Conservation (phyloP, 2,329 filamentous ascomycete genomes). For the Trichoderma oligosporum region DNA sequence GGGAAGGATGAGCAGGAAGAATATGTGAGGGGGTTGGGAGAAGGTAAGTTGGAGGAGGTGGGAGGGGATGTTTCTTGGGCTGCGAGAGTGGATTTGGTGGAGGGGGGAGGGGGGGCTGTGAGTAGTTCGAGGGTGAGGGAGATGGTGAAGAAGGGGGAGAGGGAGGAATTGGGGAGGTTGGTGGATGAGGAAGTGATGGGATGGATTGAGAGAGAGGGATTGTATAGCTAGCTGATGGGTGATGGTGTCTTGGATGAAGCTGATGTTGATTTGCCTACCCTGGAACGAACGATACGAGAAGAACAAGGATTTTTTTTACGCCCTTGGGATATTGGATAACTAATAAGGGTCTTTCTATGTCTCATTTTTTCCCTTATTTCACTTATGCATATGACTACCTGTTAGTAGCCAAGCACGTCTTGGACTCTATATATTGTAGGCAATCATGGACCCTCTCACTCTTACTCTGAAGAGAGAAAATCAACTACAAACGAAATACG, state of each 20-base stretch:
- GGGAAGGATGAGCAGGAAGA: conserved; percentile 38
- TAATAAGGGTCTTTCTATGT: too few species aligned
- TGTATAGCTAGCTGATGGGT: conserved; percentile 45
- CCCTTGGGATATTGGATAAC: too few species aligned
- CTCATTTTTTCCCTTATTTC: too few species aligned
- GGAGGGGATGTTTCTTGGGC: conserved; percentile 59
- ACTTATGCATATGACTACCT: too few species aligned
- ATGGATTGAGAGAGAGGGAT: conserved; percentile 53
- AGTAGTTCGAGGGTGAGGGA: conserved; percentile 63
- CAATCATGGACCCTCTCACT: too few species aligned
- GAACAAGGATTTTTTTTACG: not conserved
- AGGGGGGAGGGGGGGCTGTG: conserved; percentile 42
- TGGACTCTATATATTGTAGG: too few species aligned
- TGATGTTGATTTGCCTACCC: not conserved
- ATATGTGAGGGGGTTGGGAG: conserved; percentile 51
- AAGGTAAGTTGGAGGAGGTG: conserved; percentile 45
- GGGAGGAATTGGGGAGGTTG: conserved; percentile 46
- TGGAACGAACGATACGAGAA: not conserved
- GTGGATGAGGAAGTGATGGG: conserved; percentile 54
- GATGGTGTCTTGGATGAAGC: not conserved
- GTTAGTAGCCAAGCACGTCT: too few species aligned
- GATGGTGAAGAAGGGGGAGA: conserved; percentile 47
- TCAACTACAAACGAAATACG: too few species aligned
- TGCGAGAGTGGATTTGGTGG: conserved; percentile 55
- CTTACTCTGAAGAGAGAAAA: too few species aligned